Evolutionary conservation across 2,329 filamentous ascomycete species (phyloP).

Genomic region (Zasmidium cellare): DNA sequence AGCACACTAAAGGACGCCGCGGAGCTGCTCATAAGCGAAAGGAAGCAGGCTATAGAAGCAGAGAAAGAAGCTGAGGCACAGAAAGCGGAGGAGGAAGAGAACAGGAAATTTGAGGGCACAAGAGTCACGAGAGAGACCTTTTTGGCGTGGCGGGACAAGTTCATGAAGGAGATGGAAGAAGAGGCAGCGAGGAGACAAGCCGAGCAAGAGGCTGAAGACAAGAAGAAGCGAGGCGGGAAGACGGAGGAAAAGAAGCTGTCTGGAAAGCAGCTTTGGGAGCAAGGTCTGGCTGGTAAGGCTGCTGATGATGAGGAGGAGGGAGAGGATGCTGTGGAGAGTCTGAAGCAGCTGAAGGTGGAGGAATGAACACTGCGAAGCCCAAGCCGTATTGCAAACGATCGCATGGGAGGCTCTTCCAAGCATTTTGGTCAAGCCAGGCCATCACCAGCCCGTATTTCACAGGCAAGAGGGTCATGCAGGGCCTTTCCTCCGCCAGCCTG

Average conservation of each 20-base stretch:
- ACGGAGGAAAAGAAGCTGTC: conserved; percentile 84
- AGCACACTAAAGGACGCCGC: conserved; percentile 85
- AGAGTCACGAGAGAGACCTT: conserved; percentile 86
- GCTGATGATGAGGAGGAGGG: conserved; percentile 68
- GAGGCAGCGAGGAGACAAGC: conserved; percentile 56
- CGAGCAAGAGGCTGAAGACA: conserved; percentile 71
- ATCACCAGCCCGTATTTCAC: too few relatives aligned
- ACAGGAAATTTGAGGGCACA: conserved; percentile 92
- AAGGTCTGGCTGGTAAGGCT: conserved; percentile 59
- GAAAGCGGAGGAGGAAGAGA: conserved; percentile 83
- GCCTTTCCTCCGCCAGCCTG: too few relatives aligned
- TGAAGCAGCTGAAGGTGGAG: conserved; percentile 70
- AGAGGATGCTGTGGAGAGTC: conserved; percentile 58
- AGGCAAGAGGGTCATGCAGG: too few relatives aligned
- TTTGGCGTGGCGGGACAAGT: conserved; percentile 75
- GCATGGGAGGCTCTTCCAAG: too few relatives aligned
- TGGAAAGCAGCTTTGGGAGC: conserved; percentile 54
- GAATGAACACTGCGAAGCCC: conserved; percentile 24
- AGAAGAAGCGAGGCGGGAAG: conserved; percentile 46
- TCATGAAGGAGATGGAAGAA: conserved; percentile 79
- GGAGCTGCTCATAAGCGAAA: conserved; percentile 77
- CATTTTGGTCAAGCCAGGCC: too few relatives aligned
- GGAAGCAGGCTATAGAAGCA: conserved; percentile 63
- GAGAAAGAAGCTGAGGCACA: conserved; percentile 55
- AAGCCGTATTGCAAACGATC: background rate